These are phyloP conservation scores for Didymella keratinophila DNA, from an alignment of 2,329 filamentous ascomycete species.

Conservation along the genomic window DNA sequence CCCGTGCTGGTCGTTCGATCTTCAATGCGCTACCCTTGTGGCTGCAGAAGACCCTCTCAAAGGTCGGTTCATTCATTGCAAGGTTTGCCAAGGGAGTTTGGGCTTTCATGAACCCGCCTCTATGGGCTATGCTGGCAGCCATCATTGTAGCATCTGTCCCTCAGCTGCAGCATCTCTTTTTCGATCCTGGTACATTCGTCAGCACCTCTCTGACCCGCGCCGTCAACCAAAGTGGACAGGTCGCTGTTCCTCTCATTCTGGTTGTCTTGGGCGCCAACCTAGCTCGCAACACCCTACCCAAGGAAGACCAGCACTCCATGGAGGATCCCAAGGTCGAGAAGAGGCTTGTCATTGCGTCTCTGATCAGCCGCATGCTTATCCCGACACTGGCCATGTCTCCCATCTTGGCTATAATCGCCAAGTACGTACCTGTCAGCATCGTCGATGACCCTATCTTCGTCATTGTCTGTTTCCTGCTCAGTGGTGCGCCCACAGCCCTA, in stretches of 20 bases:
- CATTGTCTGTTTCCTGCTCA: conserved; percentile 95
- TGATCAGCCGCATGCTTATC: conserved; percentile 89
- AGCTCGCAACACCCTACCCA: conserved; percentile 85
- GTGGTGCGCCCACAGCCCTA: conserved; percentile 89
- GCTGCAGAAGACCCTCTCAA: conserved; percentile 60
- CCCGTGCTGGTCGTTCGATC: conserved; percentile 44
- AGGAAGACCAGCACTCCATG: conserved; percentile 68
- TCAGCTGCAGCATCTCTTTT: conserved; percentile 82
- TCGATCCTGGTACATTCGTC: conserved; percentile 85
- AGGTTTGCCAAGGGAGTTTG: conserved; percentile 73
- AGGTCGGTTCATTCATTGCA: conserved; percentile 50
- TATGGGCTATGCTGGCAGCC: conserved; percentile 96
- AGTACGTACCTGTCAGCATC: conserved; percentile 91
- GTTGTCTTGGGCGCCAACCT: conserved; percentile 96
- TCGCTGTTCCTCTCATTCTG: conserved; percentile 93
- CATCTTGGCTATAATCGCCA: conserved; percentile 83
- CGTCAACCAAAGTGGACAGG: conserved; percentile 82
- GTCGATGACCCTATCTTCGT: conserved; percentile 98
- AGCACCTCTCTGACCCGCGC: conserved; percentile 92
- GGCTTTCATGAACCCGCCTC: conserved; percentile 97
- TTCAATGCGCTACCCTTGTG: conserved; percentile 62
- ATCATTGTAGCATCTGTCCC: conserved; percentile 91
- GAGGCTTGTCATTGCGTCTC: conserved; percentile 82
- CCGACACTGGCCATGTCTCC: conserved; percentile 94
- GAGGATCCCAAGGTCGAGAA: conserved; percentile 74